Percentiles rank a stretch among this genome's conserved stretches.
phyloP scores from a whole-genome alignment of 2,329 filamentous ascomycete species.

The Verticillium zaregamsianum region DNA sequence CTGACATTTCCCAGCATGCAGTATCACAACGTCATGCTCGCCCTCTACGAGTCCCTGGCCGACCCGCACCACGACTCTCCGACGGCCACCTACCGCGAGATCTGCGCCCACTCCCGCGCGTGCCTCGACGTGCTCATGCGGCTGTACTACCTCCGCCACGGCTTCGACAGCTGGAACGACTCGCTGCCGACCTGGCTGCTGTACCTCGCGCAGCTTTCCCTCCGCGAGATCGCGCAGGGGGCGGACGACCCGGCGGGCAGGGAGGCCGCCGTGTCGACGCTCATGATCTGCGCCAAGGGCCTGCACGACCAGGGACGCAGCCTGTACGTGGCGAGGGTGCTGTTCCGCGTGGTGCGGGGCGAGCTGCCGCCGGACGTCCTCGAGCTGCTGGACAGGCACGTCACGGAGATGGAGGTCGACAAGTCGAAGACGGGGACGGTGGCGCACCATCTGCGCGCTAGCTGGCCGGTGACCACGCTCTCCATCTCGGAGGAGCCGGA shows the following conservation, averaged over 20 bases:
- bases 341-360: slow-evolving; percentile 15
- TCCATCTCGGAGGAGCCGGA: slow-evolving; percentile 1
- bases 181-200: slow-evolving; percentile 9
- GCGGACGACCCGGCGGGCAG: slow-evolving; percentile 2
- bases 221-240: slow-evolving; percentile 12
- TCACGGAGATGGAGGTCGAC: slow-evolving; percentile 10
- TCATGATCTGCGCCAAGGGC: slow-evolving; percentile 20
- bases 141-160: slow-evolving; percentile 25
- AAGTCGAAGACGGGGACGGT: slow-evolving; percentile 11
- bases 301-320: slow-evolving; percentile 20
- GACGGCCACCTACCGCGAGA: background rate
- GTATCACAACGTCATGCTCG: slow-evolving; percentile 29
- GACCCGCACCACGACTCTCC: background rate
- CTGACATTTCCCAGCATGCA: slow-evolving; percentile 24
- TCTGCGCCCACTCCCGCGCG: slow-evolving; percentile 6
- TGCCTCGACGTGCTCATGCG: slow-evolving; percentile 22
- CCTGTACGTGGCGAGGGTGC: slow-evolving; percentile 15
- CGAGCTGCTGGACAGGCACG: slow-evolving; percentile 9
- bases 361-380: slow-evolving; percentile 13
- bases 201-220: slow-evolving; percentile 16
- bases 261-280: slow-evolving; percentile 16
- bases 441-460: slow-evolving; percentile 15
- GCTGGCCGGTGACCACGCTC: slow-evolving; percentile 13
- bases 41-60: slow-evolving; percentile 22
- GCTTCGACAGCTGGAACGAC: slow-evolving; percentile 19